phyloP scores from a whole-genome alignment of 1,139 yeast species.

The Hanseniaspora sp. region DNA sequence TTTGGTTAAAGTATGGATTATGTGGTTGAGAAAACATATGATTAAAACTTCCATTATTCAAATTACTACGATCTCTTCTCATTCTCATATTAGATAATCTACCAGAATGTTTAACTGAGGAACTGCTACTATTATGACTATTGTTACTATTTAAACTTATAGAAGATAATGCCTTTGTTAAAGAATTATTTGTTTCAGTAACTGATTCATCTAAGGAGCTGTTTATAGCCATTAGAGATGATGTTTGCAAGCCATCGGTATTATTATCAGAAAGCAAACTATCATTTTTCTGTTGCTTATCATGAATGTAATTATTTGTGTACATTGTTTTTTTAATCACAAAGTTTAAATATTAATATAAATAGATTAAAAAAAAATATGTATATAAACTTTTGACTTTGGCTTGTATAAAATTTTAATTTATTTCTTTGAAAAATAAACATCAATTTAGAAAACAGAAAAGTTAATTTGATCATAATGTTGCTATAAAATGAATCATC shows the following conservation, averaged over 20 bases:
- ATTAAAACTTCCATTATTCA: neutral
- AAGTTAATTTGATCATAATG: no score
- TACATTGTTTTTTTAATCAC: neutral
- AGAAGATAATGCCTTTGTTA: slow-evolving; percentile 9
- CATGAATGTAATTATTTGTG: slow-evolving; percentile 13
- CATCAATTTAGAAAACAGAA: no score
- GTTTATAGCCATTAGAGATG: neutral
- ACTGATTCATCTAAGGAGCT: neutral
- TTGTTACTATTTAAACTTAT: slow-evolving; percentile 3
- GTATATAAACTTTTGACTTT: neutral
- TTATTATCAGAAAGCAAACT: slow-evolving; percentile 11
- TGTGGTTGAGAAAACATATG: neutral
- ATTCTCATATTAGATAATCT: slow-evolving; percentile 7
- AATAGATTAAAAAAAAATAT: no score
- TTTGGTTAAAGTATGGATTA: slow-evolving; percentile 3
- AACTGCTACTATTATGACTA: neutral
- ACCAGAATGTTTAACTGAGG: neutral
- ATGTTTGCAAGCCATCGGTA: neutral
- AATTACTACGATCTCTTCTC: slow-evolving; percentile 13
- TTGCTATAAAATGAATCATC: no score
- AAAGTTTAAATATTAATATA: neutral
- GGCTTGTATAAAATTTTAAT: no score
- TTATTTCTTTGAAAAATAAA: no score
- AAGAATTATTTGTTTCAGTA: slow-evolving; percentile 1
- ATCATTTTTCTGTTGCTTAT: slow-evolving; percentile 12